Evolutionary conservation across 148 eudicot genomes (phyloP), one percentile per base, ranked within the genome.

Genomic region (Agrostemma githago): DNA sequence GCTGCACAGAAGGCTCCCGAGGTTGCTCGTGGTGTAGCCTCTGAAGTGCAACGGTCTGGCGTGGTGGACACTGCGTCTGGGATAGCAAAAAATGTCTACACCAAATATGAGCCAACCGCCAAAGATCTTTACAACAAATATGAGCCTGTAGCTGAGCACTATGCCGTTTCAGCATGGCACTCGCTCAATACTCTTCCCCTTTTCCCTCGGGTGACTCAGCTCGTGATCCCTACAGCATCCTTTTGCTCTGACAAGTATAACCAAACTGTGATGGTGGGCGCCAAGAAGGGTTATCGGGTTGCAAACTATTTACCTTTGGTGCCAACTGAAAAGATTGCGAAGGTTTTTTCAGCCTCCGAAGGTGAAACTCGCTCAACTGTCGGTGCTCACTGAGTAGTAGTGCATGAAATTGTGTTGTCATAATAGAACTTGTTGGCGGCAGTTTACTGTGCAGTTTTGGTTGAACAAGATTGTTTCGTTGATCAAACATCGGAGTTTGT

Each of bases 131-230:
- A 89, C 77, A 38, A 88, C 70, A 94, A 88, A 72, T 92, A 90
- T 11, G 97, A 95, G 80, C 99, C 97, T 0, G 87, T 92, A 4
- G 99, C 97, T 1, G 94, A 90, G 80, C 92, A 90, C 12, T 95
- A 92, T 43, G 97, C 94, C 0, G 92, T 73, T 1, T 80, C 89
- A 1, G 89, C 87, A 0, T 95, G 97, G 99, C 85, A 76, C 21
- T 82, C 94, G 34, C 88, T 95, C 58, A 87, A 95, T 70, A 85
- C 83, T 41, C 92, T 95, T 34, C 99, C 99, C 10, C 77, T 90
- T 21, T 89, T 95, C 83, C 97, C 96, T 39, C 83, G 60, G 42
- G 96, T 95, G 72, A 94, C 97, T 62, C 85, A 89, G 51, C 90
- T 78, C 4, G 74, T 88, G 78, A 86, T 87, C 37, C 99, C 99